Percentiles rank a stretch among this genome's conserved stretches.
These are phyloP conservation scores for Tulasnella sp. DNA, from an alignment of 768 basidiomycete genomes.

Conservation along the genomic window DNA sequence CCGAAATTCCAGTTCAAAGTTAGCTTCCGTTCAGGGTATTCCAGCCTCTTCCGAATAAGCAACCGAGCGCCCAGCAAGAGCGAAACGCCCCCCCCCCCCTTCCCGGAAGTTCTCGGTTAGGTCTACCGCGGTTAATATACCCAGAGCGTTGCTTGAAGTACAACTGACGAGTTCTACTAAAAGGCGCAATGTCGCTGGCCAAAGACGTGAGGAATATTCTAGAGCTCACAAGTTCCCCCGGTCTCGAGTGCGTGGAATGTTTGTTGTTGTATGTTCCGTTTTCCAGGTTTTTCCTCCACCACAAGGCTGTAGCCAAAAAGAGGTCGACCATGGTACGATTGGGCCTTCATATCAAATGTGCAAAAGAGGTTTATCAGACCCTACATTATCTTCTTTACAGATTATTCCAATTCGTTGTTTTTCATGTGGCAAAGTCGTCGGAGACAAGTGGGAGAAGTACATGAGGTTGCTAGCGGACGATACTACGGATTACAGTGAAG, in stretches of 20 bases:
- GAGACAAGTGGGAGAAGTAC: slow-evolving; percentile 92
- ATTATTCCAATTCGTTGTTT: slow-evolving; percentile 97
- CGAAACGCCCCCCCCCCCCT: too few relatives aligned
- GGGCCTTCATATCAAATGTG: background rate
- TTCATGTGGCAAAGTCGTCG: slow-evolving; percentile 94
- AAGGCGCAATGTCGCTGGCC: background rate
- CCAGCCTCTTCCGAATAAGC: background rate
- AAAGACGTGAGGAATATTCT: too few relatives aligned
- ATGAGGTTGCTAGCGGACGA: slow-evolving; percentile 74
- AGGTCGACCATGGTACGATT: background rate
- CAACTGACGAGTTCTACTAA: background rate
- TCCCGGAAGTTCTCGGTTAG: too few relatives aligned
- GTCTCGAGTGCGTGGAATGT: background rate
- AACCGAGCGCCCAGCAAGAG: background rate
- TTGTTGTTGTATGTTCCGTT: background rate
- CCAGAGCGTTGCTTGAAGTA: background rate
- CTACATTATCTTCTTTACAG: slow-evolving; percentile 40
- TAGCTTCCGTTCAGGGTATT: too few relatives aligned
- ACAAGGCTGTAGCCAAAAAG: background rate
- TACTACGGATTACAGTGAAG: slow-evolving; percentile 58
- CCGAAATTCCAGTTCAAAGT: background rate
- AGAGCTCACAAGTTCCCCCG: too few relatives aligned
- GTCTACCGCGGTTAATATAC: too few relatives aligned
- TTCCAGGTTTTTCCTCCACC: slow-evolving; percentile 4
- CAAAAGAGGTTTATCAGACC: background rate